These are phyloP conservation scores for Euphorbia lathyris DNA, from an alignment of 345 rosid species.

Conservation along the genomic window DNA sequence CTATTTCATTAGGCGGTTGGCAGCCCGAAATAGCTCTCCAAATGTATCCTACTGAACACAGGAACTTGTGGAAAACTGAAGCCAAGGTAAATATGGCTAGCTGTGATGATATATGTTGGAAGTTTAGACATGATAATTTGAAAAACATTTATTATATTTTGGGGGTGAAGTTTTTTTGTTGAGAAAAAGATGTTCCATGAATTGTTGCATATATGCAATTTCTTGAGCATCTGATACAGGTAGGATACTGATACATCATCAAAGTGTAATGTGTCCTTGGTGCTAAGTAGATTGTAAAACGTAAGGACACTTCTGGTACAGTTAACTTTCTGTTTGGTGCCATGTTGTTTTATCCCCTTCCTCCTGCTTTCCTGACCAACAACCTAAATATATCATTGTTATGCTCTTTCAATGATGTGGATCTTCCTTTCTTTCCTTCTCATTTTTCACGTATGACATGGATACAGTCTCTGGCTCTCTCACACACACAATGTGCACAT, in stretches of 20 bases:
- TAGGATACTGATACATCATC: not conserved
- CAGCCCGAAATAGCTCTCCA: conserved; percentile 66
- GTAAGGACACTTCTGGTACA: not conserved
- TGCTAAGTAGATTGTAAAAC: not conserved
- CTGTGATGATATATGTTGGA: not conserved
- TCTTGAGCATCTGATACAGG: not conserved
- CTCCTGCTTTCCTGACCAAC: not conserved
- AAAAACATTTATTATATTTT: not conserved
- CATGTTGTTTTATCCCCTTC: not conserved
- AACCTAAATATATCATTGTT: not conserved
- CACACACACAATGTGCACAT: not conserved
- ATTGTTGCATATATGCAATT: not conserved
- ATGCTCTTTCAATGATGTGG: not conserved
- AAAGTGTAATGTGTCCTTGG: not conserved
- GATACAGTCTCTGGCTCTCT: not conserved
- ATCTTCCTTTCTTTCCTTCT: not conserved
- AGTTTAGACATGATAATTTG: not conserved
- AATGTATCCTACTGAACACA: conserved; percentile 55
- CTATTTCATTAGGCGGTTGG: conserved; percentile 72
- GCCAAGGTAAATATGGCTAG: conserved; percentile 50
- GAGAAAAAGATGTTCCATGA: not conserved
- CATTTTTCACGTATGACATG: not conserved
- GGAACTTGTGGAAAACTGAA: conserved; percentile 71
- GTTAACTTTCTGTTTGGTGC: conserved; percentile 1
- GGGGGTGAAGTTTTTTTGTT: not conserved